These are phyloP conservation scores for Macrophomina pseudophaseolina DNA, from an alignment of 2,329 filamentous ascomycete genomes.

Conservation along the genomic window DNA sequence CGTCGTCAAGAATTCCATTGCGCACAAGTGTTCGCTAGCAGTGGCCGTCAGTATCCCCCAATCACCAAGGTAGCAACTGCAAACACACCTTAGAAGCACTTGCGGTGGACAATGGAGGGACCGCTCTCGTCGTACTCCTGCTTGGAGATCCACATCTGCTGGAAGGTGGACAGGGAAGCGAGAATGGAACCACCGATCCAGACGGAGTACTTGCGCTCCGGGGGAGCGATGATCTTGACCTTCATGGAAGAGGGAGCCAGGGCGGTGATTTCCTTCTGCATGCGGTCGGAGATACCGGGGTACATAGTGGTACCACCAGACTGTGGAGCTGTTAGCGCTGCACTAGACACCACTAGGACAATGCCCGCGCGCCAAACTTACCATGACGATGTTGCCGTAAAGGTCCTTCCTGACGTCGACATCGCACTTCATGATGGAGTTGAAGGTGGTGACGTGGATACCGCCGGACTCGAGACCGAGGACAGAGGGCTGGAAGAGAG, in stretches of 20 bases:
- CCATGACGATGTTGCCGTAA: slow-evolving; percentile 99
- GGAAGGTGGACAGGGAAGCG: slow-evolving; percentile 99
- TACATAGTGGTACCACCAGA: slow-evolving; percentile 99
- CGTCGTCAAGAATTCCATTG: slow-evolving; percentile 22
- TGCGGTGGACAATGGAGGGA: slow-evolving; percentile 99
- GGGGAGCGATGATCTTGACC: slow-evolving; percentile 99
- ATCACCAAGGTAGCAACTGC: neutral
- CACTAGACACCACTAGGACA: slow-evolving; percentile 10
- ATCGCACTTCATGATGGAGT: slow-evolving; percentile 99
- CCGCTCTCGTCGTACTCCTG: slow-evolving; percentile 99
- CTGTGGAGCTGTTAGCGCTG: slow-evolving; percentile 58
- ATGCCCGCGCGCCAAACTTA: slow-evolving; percentile 57
- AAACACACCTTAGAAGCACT: slow-evolving; percentile 94
- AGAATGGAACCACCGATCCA: slow-evolving; percentile 99
- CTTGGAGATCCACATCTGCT: slow-evolving; percentile 99
- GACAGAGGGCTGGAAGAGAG: slow-evolving; percentile 98
- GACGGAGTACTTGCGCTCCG: slow-evolving; percentile 99
- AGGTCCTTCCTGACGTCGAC: slow-evolving; percentile 99
- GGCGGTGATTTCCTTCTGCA: slow-evolving; percentile 99
- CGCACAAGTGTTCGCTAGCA: slow-evolving; percentile 34
- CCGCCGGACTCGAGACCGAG: slow-evolving; percentile 97
- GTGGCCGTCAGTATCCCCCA: slow-evolving; percentile 21
- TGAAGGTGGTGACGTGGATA: slow-evolving; percentile 99
- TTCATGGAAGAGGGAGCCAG: slow-evolving; percentile 99
- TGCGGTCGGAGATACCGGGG: slow-evolving; percentile 99